Percentiles rank a stretch among this genome's conserved stretches.
phyloP scores from a whole-genome alignment of 176 grass and related monocot species.

The Avena atlantica region DNA sequence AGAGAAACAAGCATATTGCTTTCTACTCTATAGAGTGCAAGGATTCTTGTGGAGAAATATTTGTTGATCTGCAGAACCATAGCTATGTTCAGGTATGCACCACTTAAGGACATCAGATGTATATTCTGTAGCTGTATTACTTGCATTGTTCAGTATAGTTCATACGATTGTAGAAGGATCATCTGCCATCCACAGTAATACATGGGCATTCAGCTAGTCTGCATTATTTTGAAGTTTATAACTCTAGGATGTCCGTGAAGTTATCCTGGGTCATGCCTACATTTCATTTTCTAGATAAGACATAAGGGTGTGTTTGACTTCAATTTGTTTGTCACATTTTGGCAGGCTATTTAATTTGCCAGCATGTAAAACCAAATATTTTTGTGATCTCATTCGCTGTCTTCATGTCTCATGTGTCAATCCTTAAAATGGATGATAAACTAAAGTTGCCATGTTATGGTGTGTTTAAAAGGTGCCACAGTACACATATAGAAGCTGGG shows the following conservation, averaged over 20 bases:
- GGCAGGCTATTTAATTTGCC: not conserved
- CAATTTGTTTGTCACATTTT: not conserved
- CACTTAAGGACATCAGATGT: not conserved
- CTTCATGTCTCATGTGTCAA: not conserved
- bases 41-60: slow-evolving; percentile 97
- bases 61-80: slow-evolving; percentile 87
- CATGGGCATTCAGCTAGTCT: not conserved
- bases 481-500: not conserved
- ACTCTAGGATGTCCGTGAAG: not conserved
- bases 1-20: slow-evolving; percentile 80
- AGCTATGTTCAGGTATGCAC: slow-evolving; percentile 77
- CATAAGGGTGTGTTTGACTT: not conserved
- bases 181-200: not conserved
- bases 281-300: slow-evolving; percentile 23
- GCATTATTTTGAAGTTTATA: not conserved
- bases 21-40: slow-evolving; percentile 89
- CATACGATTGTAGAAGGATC: not conserved
- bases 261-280: not conserved
- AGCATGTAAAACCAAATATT: slow-evolving; percentile 13
- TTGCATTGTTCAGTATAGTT: not conserved
- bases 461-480: not conserved
- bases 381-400: not conserved
- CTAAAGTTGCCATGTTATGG: not conserved
- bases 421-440: slow-evolving; percentile 13
- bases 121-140: slow-evolving; percentile 3